Percentiles rank a stretch among this genome's conserved stretches.
Evolutionary conservation across 768 basidiomycete species (phyloP).

Genomic region (Rossbeevera mucosa): DNA sequence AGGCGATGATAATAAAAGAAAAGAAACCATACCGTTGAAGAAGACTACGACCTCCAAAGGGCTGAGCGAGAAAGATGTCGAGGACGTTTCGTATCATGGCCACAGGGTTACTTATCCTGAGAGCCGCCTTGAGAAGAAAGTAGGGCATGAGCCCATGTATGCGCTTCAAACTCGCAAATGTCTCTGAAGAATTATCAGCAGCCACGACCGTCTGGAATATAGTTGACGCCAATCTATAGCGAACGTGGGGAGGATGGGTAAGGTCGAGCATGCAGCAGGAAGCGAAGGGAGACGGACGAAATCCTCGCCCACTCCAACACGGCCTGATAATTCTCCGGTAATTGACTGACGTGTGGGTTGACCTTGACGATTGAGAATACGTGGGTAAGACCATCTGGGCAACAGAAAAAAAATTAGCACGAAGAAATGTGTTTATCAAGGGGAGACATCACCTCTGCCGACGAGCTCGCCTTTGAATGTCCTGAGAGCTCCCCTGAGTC

Average conservation of each 20-base stretch:
- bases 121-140: constrained; percentile 87
- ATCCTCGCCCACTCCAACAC: constrained; percentile 97
- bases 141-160: constrained; percentile 98
- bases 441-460: constrained; percentile 56
- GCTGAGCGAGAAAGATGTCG: constrained; percentile 94
- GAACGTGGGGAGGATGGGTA: constrained; percentile 3
- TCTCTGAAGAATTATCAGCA: constrained; percentile 86
- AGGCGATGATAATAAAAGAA: neutral
- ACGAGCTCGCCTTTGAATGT: constrained; percentile 93
- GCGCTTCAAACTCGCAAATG: constrained; percentile 81
- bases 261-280: constrained; percentile 1
- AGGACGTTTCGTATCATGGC: constrained; percentile 90
- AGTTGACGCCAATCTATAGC: constrained; percentile 81
- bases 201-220: constrained; percentile 95
- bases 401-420: constrained; percentile 3
- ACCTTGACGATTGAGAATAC: constrained; percentile 87
- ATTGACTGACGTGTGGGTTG: constrained; percentile 66
- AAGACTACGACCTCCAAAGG: constrained; percentile 90
- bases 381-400: constrained; percentile 77
- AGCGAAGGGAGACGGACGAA: constrained; percentile 58
- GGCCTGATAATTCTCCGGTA: constrained; percentile 82
- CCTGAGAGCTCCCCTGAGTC: constrained; percentile 74
- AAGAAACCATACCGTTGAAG: constrained; percentile 65
- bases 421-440: neutral
- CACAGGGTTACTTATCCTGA: constrained; percentile 93